These are phyloP conservation scores for Ophiostoma populinum DNA, from an alignment of 2,329 filamentous ascomycete genomes.

Conservation along the genomic window DNA sequence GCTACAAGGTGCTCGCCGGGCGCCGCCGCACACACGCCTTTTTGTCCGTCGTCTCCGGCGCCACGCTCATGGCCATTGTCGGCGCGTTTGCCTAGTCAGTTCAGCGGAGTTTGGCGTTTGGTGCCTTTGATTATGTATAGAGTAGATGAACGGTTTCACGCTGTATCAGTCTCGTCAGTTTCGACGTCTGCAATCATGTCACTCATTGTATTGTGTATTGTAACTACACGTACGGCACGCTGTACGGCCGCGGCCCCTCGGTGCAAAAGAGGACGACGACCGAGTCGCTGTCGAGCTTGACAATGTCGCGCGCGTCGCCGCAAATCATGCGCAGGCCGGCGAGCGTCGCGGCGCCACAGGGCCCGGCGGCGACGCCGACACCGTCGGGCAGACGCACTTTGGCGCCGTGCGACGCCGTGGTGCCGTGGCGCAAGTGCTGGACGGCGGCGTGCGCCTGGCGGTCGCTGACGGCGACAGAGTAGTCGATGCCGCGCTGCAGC, in stretches of 20 bases:
- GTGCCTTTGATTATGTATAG: background rate
- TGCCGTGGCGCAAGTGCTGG: conserved; percentile 26
- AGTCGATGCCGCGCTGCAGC: conserved; percentile 40
- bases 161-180: too few relatives aligned
- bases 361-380: conserved; percentile 15
- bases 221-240: conserved; percentile 5
- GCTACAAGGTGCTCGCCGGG: conserved; percentile 48
- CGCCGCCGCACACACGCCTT: conserved; percentile 45
- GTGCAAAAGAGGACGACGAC: conserved; percentile 9
- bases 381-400: too few relatives aligned
- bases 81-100: conserved; percentile 50
- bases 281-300: conserved; percentile 4
- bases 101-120: too few relatives aligned
- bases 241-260: conserved; percentile 8
- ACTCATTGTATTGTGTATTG: background rate
- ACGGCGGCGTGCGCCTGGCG: conserved; percentile 42
- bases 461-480: conserved; percentile 42
- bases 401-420: too few relatives aligned
- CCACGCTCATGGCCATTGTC: conserved; percentile 52
- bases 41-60: conserved; percentile 43
- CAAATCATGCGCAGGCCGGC: conserved; percentile 26
- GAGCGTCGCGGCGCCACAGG: conserved; percentile 25
- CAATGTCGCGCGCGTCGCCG: conserved; percentile 5
- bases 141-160: too few relatives aligned
- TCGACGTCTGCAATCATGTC: too few relatives aligned